Conservation (phyloP, 208 protist species). For the Kentomonas sorsogonicus region DNA sequence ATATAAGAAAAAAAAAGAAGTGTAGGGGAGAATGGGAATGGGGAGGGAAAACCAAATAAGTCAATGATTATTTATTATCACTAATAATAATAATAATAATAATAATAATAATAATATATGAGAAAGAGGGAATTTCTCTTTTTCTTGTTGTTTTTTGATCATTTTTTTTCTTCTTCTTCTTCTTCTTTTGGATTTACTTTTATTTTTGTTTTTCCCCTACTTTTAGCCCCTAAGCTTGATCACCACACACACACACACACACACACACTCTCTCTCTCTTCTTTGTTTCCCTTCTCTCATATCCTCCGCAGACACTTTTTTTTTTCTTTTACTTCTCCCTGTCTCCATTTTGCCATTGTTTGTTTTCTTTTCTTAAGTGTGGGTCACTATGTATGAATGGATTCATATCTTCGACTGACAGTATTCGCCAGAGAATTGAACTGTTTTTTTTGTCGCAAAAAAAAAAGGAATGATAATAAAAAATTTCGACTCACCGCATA, state of each 20-base stretch:
- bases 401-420: too few relatives aligned
- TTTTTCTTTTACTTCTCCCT: slow-evolving; percentile 16
- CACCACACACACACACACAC: too few relatives aligned
- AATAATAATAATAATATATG: slow-evolving; percentile 12
- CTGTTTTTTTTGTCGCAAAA: slow-evolving; percentile 12
- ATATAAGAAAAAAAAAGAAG: slow-evolving; percentile 17
- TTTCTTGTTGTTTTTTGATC: neutral
- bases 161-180: slow-evolving; percentile 15
- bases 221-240: too few relatives aligned
- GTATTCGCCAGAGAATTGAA: too few relatives aligned
- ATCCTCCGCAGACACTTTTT: slow-evolving; percentile 2
- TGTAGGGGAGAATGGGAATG: neutral
- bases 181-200: neutral
- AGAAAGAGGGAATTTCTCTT: neutral
- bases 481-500: too few relatives aligned
- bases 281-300: too few relatives aligned
- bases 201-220: slow-evolving; percentile 1
- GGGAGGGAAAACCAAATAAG: too few relatives aligned
- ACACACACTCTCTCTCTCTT: too few relatives aligned
- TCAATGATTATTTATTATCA: too few relatives aligned
- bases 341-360: too few relatives aligned
- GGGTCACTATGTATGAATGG: neutral
- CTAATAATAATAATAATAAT: slow-evolving; percentile 9
- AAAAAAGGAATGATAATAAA: too few relatives aligned
- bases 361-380: neutral